Evolutionary conservation across 805 yeast genomes (phyloP), one percentile per base, ranked within the genome.

Genomic region (Isabelozyma heimii): DNA sequence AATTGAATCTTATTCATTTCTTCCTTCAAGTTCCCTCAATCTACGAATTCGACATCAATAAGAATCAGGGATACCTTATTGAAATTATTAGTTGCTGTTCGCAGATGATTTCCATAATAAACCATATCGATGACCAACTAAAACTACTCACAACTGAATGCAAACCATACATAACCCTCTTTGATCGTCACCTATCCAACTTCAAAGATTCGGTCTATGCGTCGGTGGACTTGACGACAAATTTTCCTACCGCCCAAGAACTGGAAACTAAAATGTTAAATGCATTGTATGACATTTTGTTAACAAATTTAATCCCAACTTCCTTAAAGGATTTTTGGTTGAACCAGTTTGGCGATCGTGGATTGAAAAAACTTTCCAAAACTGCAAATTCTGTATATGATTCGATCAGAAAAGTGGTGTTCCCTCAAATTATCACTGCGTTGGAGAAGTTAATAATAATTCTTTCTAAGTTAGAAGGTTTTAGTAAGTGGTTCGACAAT

Each of bases 271-370:
- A 44, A 15, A 54, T 68, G 15, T 44, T 52, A 13, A 45, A 52
- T 8, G 55, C 58, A 37, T 59, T 83, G 7, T 74, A 75, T 47
- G 80, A 79, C 44, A 55, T 80, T 17, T 61, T 83, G 2, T 57
- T 83, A 3, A 80, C 87, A 0, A 86, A 87, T 1, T 67, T 79
- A 45, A 70, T 84, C 49, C 74, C 82, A 1, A 72, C 68, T 12
- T 63, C 72, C 0, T 66, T 81, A 1, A 76, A 74, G 50, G 83
- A 81, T 48, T 87, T 84, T 83, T 67, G 87, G 58, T 74, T 80
- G 17, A 84, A 84, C 54, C 81, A 83, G 43, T 67, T 87, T 33
- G 91, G 89, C 0, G 90, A 85, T 52, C 69, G 87, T 52, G 88
- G 88, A 27, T 61, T 80, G 15, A 80, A 78, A 52, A 72, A 80